Conservation (phyloP, 768 basidiomycete species). For the Imleria badia region DNA sequence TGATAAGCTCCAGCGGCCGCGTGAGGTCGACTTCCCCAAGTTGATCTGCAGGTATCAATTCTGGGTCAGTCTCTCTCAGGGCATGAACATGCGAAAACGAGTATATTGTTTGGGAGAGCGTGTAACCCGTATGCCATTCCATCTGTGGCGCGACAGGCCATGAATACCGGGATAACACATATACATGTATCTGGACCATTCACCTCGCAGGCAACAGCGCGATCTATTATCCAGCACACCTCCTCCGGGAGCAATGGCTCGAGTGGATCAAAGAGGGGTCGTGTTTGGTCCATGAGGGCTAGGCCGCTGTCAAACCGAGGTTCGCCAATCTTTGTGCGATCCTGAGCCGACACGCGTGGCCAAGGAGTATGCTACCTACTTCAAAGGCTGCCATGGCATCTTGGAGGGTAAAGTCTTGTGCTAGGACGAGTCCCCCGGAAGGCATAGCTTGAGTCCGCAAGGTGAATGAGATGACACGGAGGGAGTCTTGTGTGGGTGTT, state of each 20-base stretch:
- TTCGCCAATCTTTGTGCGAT: constrained; percentile 75
- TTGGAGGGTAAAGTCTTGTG: constrained; percentile 67
- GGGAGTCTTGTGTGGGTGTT: constrained; percentile 1
- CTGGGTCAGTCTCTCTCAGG: constrained; percentile 58
- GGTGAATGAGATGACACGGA: constrained; percentile 6
- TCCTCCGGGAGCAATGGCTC: constrained; percentile 70
- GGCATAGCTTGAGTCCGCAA: constrained; percentile 53
- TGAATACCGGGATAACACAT: constrained; percentile 10
- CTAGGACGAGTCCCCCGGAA: constrained; percentile 60
- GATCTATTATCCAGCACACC: constrained; percentile 86
- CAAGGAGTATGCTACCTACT: constrained; percentile 41
- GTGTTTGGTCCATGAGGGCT: constrained; percentile 40
- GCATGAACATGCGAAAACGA: constrained; percentile 75
- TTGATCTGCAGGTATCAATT: constrained; percentile 36
- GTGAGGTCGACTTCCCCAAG: constrained; percentile 35
- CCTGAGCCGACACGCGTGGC: constrained; percentile 13
- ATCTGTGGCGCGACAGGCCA: constrained; percentile 48
- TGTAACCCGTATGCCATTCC: constrained; percentile 84
- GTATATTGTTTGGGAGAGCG: constrained; percentile 83
- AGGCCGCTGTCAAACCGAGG: constrained; percentile 87
- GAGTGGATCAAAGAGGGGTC: constrained; percentile 61
- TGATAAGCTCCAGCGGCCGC: constrained; percentile 63
- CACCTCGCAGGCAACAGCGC: constrained; percentile 77
- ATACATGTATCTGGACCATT: constrained; percentile 23
- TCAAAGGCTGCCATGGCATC: constrained; percentile 96